These are phyloP conservation scores for Pharnaceum exiguum DNA, from an alignment of 148 eudicot genomes.

Conservation along the genomic window DNA sequence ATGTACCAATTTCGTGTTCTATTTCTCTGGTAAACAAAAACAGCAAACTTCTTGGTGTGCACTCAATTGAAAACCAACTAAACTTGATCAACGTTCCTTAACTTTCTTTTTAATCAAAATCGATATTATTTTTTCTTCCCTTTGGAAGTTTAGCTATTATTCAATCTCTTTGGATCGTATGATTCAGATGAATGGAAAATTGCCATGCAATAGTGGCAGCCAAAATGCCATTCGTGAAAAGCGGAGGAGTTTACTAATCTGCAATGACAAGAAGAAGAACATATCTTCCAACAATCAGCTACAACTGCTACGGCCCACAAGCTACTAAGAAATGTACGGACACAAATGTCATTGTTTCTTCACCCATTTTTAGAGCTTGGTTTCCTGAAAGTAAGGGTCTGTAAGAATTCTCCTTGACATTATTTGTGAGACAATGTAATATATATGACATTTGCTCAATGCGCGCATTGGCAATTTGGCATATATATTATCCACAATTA, in stretches of 20 bases:
- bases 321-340: slow-evolving; percentile 20
- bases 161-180: background rate
- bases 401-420: background rate
- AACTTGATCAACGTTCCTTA: background rate
- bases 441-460: too few species aligned
- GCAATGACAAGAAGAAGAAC: slow-evolving; percentile 5
- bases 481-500: too few species aligned
- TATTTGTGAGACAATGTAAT: too few species aligned
- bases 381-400: slow-evolving; percentile 20
- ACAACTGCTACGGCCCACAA: slow-evolving; percentile 27
- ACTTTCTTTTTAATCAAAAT: background rate
- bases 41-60: background rate
- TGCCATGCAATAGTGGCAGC: slow-evolving; percentile 19
- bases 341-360: background rate
- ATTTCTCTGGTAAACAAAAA: background rate
- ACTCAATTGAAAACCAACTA: background rate
- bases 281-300: slow-evolving; percentile 15
- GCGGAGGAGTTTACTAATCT: slow-evolving; percentile 24
- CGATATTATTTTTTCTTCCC: background rate
- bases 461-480: too few species aligned
- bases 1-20: background rate
- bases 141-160: background rate
- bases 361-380: slow-evolving; percentile 22
- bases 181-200: slow-evolving; percentile 7
- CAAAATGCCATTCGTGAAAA: slow-evolving; percentile 16